Conservation (phyloP, 2,329 filamentous ascomycete species). For the Laburnicola sp. region DNA sequence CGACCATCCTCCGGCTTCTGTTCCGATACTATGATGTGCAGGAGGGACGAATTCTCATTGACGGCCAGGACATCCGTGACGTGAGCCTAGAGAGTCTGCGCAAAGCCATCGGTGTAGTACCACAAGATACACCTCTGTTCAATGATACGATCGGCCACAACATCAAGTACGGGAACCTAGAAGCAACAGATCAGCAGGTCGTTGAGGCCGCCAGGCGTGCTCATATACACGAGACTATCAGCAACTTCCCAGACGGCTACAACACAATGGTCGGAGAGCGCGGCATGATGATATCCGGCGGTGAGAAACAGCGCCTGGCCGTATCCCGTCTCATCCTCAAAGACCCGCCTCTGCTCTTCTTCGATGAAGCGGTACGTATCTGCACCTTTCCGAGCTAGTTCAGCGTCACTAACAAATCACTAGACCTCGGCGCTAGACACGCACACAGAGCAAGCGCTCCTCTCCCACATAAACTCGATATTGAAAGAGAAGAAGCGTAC, state of each 20-base stretch:
- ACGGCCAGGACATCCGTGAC: slow-evolving; percentile 87
- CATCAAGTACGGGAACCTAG: slow-evolving; percentile 86
- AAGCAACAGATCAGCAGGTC: slow-evolving; percentile 73
- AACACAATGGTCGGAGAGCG: slow-evolving; percentile 89
- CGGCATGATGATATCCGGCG: slow-evolving; percentile 94
- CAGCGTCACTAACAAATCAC: slow-evolving; percentile 8
- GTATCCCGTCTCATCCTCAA: slow-evolving; percentile 83
- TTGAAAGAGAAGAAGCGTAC: slow-evolving; percentile 85
- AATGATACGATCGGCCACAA: slow-evolving; percentile 97
- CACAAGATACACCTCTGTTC: slow-evolving; percentile 95
- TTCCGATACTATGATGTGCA: slow-evolving; percentile 96
- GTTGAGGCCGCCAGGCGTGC: slow-evolving; percentile 78
- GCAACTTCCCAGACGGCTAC: slow-evolving; percentile 83
- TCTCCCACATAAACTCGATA: slow-evolving; percentile 91
- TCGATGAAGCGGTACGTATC: slow-evolving; percentile 75
- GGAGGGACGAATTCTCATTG: slow-evolving; percentile 80
- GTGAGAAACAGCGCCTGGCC: slow-evolving; percentile 89
- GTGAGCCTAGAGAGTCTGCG: slow-evolving; percentile 82
- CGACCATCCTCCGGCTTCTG: slow-evolving; percentile 83
- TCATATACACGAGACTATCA: slow-evolving; percentile 74
- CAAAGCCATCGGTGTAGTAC: slow-evolving; percentile 87
- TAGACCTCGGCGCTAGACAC: slow-evolving; percentile 86
- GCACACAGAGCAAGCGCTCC: slow-evolving; percentile 86
- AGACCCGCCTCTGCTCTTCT: slow-evolving; percentile 87
- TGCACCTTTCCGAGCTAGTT: not conserved